These are phyloP conservation scores for Ogataea parapolymorpha DNA, from an alignment of 805 yeast genomes.

Conservation along the genomic window DNA sequence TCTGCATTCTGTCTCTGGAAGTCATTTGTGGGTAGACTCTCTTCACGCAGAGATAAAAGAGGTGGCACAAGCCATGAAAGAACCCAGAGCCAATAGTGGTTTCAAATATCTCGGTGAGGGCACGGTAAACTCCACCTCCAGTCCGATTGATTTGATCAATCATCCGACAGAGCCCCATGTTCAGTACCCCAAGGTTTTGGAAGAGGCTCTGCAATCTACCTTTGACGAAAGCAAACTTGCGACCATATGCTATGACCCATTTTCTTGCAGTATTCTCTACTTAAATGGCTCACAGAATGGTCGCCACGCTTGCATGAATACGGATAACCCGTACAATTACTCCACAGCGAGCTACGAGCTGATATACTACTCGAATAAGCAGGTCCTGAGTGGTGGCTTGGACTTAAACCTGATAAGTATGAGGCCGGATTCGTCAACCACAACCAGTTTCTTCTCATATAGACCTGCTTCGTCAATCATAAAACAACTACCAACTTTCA, in stretches of 20 bases:
- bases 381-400: conserved; percentile 17
- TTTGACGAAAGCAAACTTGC: conserved; percentile 6
- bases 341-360: conserved; percentile 29
- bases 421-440: conserved; percentile 10
- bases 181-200: conserved; percentile 1
- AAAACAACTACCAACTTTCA: background rate
- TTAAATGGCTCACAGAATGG: conserved; percentile 30
- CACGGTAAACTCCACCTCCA: conserved; percentile 25
- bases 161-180: background rate
- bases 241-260: conserved; percentile 6
- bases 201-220: conserved; percentile 5
- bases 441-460: background rate
- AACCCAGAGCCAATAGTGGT: conserved; percentile 47
- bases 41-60: conserved; percentile 26
- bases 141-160: conserved; percentile 6
- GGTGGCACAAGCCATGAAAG: conserved; percentile 31
- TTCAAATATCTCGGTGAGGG: conserved; percentile 35
- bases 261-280: conserved; percentile 21
- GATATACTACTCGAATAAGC: conserved; percentile 23
- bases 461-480: too few relatives aligned
- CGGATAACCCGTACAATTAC: conserved; percentile 40
- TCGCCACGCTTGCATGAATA: conserved; percentile 40
- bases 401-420: conserved; percentile 8
- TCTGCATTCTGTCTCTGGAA: conserved; percentile 7
- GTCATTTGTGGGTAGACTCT: conserved; percentile 27